Percentiles rank a stretch among this genome's conserved stretches.
Conservation (phyloP, 2,329 filamentous ascomycete genomes). For the Neopestalotiopsis clavispora region DNA sequence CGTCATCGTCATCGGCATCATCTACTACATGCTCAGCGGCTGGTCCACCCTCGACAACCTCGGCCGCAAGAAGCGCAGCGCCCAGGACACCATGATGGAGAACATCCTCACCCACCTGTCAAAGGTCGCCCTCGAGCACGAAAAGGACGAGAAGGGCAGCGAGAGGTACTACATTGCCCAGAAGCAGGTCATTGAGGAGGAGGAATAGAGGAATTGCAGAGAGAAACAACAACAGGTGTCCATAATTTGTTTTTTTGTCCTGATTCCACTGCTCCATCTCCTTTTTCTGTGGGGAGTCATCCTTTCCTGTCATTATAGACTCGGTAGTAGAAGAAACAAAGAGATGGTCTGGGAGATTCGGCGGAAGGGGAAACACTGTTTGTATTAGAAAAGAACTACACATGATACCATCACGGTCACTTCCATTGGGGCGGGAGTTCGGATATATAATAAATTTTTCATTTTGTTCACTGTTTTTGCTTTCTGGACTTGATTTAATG, state of each 20-base stretch:
- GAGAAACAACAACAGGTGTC: background rate
- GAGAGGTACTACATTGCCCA: conserved; percentile 34
- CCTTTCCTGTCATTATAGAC: background rate
- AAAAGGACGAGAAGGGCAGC: conserved; percentile 49
- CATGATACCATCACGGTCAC: conserved; percentile 12
- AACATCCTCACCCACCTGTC: conserved; percentile 56
- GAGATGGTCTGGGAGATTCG: background rate
- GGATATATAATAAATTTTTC: conserved; percentile 3
- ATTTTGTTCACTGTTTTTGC: conserved; percentile 1
- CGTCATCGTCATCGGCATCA: conserved; percentile 55
- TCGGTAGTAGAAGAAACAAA: background rate
- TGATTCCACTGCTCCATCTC: background rate
- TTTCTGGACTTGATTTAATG: background rate
- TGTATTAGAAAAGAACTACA: conserved; percentile 5
- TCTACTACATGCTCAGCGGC: conserved; percentile 51
- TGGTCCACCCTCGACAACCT: conserved; percentile 43
- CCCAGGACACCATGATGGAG: conserved; percentile 57
- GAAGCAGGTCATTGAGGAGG: conserved; percentile 33
- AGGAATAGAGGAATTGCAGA: conserved; percentile 21
- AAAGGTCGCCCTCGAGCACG: conserved; percentile 56
- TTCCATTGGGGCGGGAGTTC: background rate
- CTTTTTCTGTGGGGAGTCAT: background rate
- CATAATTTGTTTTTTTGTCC: background rate
- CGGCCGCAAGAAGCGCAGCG: conserved; percentile 54
- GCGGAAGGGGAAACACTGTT: background rate